Evolutionary conservation across 306 rosid species (phyloP).

Genomic region (Spatholobus suberectus): DNA sequence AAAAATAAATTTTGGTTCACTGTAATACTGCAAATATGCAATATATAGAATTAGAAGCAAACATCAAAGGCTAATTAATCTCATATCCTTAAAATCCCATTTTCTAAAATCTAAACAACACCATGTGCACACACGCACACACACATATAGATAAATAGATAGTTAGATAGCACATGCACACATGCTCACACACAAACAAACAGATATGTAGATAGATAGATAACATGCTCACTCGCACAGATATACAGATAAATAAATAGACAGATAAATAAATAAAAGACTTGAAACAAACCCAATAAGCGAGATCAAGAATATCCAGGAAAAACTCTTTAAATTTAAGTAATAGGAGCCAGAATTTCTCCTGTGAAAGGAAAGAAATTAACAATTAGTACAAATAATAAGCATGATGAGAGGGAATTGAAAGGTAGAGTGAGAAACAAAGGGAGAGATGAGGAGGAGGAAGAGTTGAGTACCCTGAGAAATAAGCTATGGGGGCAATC

Average conservation of each 20-base stretch:
- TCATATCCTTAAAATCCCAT: not conserved
- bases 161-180: too few relatives aligned
- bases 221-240: too few relatives aligned
- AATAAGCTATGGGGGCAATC: conserved; percentile 55
- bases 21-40: conserved; percentile 52
- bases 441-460: not conserved
- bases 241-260: too few relatives aligned
- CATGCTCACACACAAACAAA: too few relatives aligned
- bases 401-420: not conserved
- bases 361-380: conserved; percentile 34
- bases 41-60: not conserved
- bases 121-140: too few relatives aligned
- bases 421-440: not conserved
- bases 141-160: too few relatives aligned
- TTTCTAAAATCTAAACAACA: too few relatives aligned
- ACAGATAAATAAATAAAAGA: too few relatives aligned
- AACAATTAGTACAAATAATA: not conserved
- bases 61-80: not conserved
- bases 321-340: conserved; percentile 53
- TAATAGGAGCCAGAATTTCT: conserved; percentile 41
- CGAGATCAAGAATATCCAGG: conserved; percentile 53
- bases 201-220: too few relatives aligned
- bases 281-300: conserved; percentile 58
- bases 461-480: conserved; percentile 43
- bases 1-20: conserved; percentile 51